A percentile compares a stretch with the other conserved stretches of the same genome.
Evolutionary conservation across 352 stramenopile genomes (phyloP).

Genomic region (Phytophthora ohioensis): DNA sequence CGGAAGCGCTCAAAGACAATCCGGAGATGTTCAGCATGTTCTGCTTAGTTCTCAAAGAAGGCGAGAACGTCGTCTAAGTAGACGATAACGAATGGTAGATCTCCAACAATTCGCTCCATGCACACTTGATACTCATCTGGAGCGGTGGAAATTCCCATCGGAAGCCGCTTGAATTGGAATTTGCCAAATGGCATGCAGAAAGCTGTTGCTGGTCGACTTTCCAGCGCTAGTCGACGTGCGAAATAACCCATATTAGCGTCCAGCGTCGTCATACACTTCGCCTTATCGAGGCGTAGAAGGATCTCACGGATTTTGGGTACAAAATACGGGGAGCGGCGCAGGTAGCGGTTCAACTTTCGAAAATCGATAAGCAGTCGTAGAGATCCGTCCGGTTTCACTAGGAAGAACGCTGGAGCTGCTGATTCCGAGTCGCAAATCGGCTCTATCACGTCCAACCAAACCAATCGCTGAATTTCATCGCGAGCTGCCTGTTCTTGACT

Average conservation of each 20-base stretch:
- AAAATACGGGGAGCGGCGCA: conserved; percentile 8
- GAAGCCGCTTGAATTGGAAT: conserved; percentile 16
- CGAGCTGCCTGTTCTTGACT: conserved; percentile 1
- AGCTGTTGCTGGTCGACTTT: neutral
- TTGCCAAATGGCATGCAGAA: conserved; percentile 15
- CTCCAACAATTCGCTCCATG: conserved; percentile 8
- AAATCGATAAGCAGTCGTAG: conserved; percentile 7
- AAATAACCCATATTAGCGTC: conserved; percentile 19
- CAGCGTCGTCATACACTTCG: conserved; percentile 9
- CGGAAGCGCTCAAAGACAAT: conserved; percentile 9
- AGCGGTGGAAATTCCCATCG: conserved; percentile 21
- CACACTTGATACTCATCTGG: conserved; percentile 16
- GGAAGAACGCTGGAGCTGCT: too few species aligned
- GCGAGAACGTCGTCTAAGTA: conserved; percentile 14
- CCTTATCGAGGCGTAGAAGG: conserved; percentile 1
- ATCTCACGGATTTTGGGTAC: conserved; percentile 7
- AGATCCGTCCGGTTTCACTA: neutral
- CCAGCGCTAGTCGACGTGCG: neutral
- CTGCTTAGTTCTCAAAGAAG: conserved; percentile 1
- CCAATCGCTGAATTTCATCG: neutral
- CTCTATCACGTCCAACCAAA: conserved; percentile 3
- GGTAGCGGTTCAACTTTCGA: conserved; percentile 4
- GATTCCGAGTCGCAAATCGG: neutral
- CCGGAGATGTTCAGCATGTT: conserved; percentile 4
- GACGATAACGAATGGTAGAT: conserved; percentile 5